Conservation (phyloP, 176 grass and related monocot species). For the Avena insularis region DNA sequence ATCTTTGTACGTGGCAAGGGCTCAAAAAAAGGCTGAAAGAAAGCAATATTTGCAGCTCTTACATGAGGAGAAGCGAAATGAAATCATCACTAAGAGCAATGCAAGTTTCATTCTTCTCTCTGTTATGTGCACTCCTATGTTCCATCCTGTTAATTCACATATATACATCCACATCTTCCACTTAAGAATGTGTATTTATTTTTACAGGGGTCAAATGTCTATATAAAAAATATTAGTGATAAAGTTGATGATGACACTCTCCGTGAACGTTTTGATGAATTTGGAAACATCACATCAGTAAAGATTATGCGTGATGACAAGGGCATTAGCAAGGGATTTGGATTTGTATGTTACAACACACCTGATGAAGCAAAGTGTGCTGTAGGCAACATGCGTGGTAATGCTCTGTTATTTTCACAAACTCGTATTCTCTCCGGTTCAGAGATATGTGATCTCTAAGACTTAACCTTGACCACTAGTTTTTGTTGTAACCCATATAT, state of each 20-base stretch:
- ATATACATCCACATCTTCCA: background rate
- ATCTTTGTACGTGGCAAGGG: constrained; percentile 74
- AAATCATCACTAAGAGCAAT: constrained; percentile 74
- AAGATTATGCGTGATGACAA: constrained; percentile 87
- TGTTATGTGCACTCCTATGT: background rate
- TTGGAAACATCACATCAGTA: constrained; percentile 73
- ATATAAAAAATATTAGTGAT: constrained; percentile 85
- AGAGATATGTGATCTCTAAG: background rate
- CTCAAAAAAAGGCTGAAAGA: constrained; percentile 86
- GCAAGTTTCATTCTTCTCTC: constrained; percentile 39
- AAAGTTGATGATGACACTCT: constrained; percentile 67
- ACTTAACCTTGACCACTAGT: background rate
- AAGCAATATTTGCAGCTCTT: constrained; percentile 67
- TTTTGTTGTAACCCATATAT: background rate
- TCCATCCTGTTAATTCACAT: background rate
- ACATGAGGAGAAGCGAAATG: constrained; percentile 74
- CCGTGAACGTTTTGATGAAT: constrained; percentile 65
- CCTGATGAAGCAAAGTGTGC: constrained; percentile 79
- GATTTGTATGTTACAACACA: constrained; percentile 80
- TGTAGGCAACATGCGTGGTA: constrained; percentile 73
- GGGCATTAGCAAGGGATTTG: constrained; percentile 88
- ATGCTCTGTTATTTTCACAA: background rate
- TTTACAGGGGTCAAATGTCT: constrained; percentile 74
- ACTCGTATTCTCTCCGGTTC: background rate
- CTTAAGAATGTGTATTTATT: constrained; percentile 15